Base-by-base conservation (phyloP, 148 eudicot genomes). In the Nepenthes gracilis region DNA sequence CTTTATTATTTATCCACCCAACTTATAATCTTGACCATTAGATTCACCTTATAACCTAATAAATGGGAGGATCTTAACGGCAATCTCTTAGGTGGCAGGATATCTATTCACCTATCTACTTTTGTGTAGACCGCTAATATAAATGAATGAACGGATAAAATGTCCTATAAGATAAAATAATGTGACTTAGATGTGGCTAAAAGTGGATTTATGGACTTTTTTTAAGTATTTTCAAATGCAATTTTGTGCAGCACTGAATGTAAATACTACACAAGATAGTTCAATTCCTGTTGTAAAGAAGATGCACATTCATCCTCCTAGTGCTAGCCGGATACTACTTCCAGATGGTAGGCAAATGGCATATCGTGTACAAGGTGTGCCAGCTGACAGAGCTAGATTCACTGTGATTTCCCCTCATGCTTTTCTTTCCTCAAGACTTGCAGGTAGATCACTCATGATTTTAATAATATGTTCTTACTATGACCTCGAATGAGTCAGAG, bases 261-360 rank as follows among this genome's bases (percentile, higher is more conserved):
- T 74, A 64, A 82, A 71, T 74, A 71, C 67, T 60, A 72, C 77
- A 55, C 59, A 66, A 36, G 67, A 79, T 67, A 67, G 70, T 45
- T 54, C 75, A 35, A 62, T 64, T 65, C 81, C 93, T 63, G 60
- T 69, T 70, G 78, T 74, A 60, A 82, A 82, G 72, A 80, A 70
- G 69, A 36, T 87, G 74, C 58, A 51, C 47, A 72, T 77, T 59
- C 89, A 87, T 81, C 90, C 95, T 67, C 71, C 80, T 4, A 84
- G 69, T 76, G 95, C 89, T 63, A 79, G 73, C 53, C 83, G 64
- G 62, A 72, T 87, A 62, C 64, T 78, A 35, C 83, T 87, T 63
- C 95, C 90, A 12, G 95, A 84, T 72, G 90, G 87, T 37, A 77
- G 95, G 64, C 75, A 72, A 70, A 69, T 84, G 67, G 89, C 95